Conservation (phyloP, 495 filamentous ascomycete species). For the Penicillium parvum region DNA sequence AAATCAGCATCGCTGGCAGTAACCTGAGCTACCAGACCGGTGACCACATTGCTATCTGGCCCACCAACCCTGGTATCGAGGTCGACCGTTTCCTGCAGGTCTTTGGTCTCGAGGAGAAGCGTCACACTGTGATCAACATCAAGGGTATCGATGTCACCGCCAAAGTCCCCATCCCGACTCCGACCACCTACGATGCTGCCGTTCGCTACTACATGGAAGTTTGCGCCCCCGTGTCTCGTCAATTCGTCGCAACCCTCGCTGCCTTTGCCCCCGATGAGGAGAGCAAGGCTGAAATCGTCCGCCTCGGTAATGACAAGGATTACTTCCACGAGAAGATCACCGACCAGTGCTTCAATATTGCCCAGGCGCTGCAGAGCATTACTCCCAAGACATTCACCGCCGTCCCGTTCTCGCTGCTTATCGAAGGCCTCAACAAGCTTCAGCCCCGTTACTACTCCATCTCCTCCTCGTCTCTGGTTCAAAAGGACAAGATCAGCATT, state of each 20-base stretch:
- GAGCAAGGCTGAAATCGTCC: slow-evolving; percentile 79
- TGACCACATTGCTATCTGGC: slow-evolving; percentile 97
- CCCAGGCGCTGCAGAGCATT: slow-evolving; percentile 75
- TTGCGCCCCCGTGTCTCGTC: slow-evolving; percentile 89
- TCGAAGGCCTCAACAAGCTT: slow-evolving; percentile 90
- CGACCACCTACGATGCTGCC: slow-evolving; percentile 93
- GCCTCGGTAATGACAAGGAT: slow-evolving; percentile 88
- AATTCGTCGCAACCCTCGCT: slow-evolving; percentile 83
- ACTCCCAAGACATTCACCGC: slow-evolving; percentile 70
- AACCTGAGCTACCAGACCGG: slow-evolving; percentile 86
- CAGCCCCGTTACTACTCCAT: slow-evolving; percentile 99
- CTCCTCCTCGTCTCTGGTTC: slow-evolving; percentile 90
- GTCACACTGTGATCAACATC: slow-evolving; percentile 78
- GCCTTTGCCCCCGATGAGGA: slow-evolving; percentile 84
- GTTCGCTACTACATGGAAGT: slow-evolving; percentile 97
- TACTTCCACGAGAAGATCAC: slow-evolving; percentile 89
- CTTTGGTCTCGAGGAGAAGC: slow-evolving; percentile 70
- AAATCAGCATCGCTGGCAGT: slow-evolving; percentile 84
- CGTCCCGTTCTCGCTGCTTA: slow-evolving; percentile 90
- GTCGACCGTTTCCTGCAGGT: slow-evolving; percentile 85
- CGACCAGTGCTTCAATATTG: slow-evolving; percentile 82
- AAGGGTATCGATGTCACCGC: slow-evolving; percentile 93
- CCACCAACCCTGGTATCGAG: slow-evolving; percentile 89
- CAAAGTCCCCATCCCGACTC: slow-evolving; percentile 95
- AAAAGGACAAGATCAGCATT: slow-evolving; percentile 89